A percentile compares a stretch with the other conserved stretches of the same genome.
Conservation (phyloP, 495 filamentous ascomycete species). For the Symbiotaphrina buchneri region DNA sequence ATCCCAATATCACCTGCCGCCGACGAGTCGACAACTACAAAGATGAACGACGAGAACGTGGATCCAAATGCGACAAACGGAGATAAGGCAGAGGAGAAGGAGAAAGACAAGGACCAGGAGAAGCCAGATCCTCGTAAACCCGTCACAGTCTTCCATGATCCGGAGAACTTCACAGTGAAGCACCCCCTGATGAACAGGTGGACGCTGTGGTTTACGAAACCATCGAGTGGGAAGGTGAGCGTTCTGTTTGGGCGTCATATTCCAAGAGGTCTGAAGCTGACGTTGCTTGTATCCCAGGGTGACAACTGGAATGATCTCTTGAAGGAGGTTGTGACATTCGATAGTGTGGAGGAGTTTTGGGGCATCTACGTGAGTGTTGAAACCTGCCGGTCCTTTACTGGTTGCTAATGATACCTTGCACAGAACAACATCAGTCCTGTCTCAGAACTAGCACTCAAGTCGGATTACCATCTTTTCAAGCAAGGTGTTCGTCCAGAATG, state of each 20-base stretch:
- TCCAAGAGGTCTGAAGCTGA: neutral
- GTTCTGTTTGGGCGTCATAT: neutral
- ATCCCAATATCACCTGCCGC: constrained; percentile 57
- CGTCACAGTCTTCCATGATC: constrained; percentile 88
- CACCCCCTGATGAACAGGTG: constrained; percentile 89
- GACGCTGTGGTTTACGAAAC: constrained; percentile 99
- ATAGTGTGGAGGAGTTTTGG: constrained; percentile 99
- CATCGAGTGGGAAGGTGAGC: constrained; percentile 80
- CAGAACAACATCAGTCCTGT: constrained; percentile 97
- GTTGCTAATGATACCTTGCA: constrained; percentile 5
- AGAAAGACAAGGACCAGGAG: constrained; percentile 14
- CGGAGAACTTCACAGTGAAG: constrained; percentile 97
- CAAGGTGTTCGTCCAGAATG: constrained; percentile 89
- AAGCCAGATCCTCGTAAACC: no score
- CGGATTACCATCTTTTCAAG: constrained; percentile 99
- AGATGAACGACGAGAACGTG: constrained; percentile 8
- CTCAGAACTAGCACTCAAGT: constrained; percentile 87
- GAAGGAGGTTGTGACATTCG: constrained; percentile 96
- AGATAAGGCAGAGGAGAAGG: neutral
- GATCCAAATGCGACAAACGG: constrained; percentile 9
- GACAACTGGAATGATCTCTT: constrained; percentile 97
- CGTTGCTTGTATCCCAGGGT: constrained; percentile 26
- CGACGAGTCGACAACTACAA: constrained; percentile 9
- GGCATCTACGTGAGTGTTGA: constrained; percentile 70
- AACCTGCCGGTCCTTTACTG: neutral